Evolutionary conservation across 1,284 basidiomycete species (phyloP), one percentile per base, ranked within the genome.

Genomic region (Rhodotorula sp.): DNA sequence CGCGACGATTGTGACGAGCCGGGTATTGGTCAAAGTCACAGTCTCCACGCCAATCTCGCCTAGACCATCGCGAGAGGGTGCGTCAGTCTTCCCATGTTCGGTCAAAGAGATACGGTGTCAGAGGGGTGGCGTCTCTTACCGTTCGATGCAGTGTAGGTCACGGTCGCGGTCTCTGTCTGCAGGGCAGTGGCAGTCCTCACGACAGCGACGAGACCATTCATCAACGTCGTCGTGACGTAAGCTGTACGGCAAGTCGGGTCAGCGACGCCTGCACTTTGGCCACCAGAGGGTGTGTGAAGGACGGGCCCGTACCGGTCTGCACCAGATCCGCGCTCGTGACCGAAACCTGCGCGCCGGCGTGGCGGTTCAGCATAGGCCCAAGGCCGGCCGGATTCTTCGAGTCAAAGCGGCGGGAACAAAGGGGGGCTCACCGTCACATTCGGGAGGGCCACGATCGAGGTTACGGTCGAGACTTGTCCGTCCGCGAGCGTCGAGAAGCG

Each of bases 1-100:
- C 69, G 52, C 69, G 8, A 67, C 23, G 12, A 70, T 62, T 2
- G 69, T 70, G 21, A 70, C 52, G n/a, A 70, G 46, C 18, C 66
- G 52, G 34, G 61, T 23, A 58, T 59, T 63, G 1, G 69, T 70
- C 1, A 70, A 43, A 18, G 69, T 70, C 1, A 67, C 20, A 6
- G 65, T 70, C 31, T 47, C 52, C 0, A 58, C 58, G 21, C 49
- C 47, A 7, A 64, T 51, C 4, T 56, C 39, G 8, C 65, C 69
- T 66, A 58, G 10, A 6, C 29, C 26, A 23, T 16, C 54, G 26
- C 54, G n/a, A 16, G n/a, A 34, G 14, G 10, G 16, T 51, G 7
- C 29, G 31, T 34, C 57, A 58, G 57, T 21, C 4, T 31, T 20
- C 49, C 49, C 39, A 1, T 14, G 39, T 43, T 26, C 54, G 54